Conservation (phyloP, 1,139 yeast species). For the Barnettozyma hawaiiensis region DNA sequence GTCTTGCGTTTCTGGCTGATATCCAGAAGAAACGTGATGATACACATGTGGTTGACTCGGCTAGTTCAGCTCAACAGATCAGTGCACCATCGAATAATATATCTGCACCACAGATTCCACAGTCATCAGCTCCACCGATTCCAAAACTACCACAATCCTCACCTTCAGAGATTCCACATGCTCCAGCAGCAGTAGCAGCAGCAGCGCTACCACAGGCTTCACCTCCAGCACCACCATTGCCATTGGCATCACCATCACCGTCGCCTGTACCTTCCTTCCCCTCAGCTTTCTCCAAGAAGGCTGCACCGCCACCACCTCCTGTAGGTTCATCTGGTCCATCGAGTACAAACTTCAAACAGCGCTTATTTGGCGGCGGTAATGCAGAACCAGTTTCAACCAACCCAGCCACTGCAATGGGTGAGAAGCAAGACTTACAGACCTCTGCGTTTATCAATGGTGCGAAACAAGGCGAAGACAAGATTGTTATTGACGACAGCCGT, state of each 20-base stretch:
- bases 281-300: neutral
- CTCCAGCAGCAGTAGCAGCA: constrained; percentile 14
- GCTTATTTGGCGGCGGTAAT: constrained; percentile 17
- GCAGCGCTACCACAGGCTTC: constrained; percentile 19
- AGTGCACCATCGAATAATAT: constrained; percentile 8
- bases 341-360: constrained; percentile 14
- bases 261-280: neutral
- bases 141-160: constrained; percentile 20
- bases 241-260: neutral
- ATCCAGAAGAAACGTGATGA: constrained; percentile 52
- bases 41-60: constrained; percentile 40
- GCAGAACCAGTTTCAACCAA: neutral
- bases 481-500: constrained; percentile 65
- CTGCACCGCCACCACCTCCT: constrained; percentile 19
- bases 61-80: constrained; percentile 21
- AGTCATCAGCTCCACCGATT: constrained; percentile 16
- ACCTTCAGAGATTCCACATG: constrained; percentile 9
- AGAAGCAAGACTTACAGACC: constrained; percentile 14
- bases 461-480: constrained; percentile 15
- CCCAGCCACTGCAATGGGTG: neutral
- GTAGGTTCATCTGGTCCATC: neutral
- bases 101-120: constrained; percentile 25
- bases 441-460: constrained; percentile 21
- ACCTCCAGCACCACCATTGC: neutral
- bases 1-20: constrained; percentile 45